A percentile compares a stretch with the other conserved stretches of the same genome.
phyloP scores from a whole-genome alignment of 1,139 yeast species.

The Petasospora rhodanensis region DNA sequence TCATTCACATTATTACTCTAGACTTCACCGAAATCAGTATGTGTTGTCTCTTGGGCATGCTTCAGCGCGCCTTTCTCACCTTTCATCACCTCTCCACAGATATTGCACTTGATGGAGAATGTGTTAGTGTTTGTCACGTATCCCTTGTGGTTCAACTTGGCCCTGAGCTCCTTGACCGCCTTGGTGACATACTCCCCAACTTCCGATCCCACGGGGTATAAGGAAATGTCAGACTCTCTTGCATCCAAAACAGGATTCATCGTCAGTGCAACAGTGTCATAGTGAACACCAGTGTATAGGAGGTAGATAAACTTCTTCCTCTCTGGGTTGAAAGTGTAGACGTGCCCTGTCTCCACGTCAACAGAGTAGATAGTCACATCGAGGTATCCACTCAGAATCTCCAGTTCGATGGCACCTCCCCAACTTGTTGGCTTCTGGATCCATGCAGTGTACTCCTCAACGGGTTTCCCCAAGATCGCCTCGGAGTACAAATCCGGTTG shows the following conservation, averaged over 20 bases:
- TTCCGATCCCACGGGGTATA: slow-evolving; percentile 33
- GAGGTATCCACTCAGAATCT: slow-evolving; percentile 55
- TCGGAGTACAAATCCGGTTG: slow-evolving; percentile 49
- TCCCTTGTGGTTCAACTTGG: slow-evolving; percentile 45
- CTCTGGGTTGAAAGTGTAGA: slow-evolving; percentile 52
- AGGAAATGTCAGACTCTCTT: slow-evolving; percentile 34
- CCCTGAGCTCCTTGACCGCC: slow-evolving; percentile 40
- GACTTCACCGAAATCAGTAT: slow-evolving; percentile 61
- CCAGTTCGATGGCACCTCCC: slow-evolving; percentile 86
- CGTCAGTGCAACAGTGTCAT: slow-evolving; percentile 55
- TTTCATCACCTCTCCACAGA: slow-evolving; percentile 47
- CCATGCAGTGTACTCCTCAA: slow-evolving; percentile 56
- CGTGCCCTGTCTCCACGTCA: slow-evolving; percentile 62
- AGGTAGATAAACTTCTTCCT: slow-evolving; percentile 44
- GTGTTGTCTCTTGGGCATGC: slow-evolving; percentile 66
- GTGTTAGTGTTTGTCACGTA: slow-evolving; percentile 66
- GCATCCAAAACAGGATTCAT: slow-evolving; percentile 26
- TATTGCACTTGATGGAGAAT: slow-evolving; percentile 54
- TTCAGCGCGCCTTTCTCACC: slow-evolving; percentile 67
- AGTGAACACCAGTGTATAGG: slow-evolving; percentile 72
- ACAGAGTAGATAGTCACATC: slow-evolving; percentile 54
- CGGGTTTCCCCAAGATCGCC: slow-evolving; percentile 53
- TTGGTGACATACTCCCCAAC: slow-evolving; percentile 31
- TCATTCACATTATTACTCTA: slow-evolving; percentile 3
- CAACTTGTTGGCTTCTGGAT: slow-evolving; percentile 58